Base-by-base conservation (phyloP, 2,329 filamentous ascomycete genomes). In the Calonectria ilicicola region DNA sequence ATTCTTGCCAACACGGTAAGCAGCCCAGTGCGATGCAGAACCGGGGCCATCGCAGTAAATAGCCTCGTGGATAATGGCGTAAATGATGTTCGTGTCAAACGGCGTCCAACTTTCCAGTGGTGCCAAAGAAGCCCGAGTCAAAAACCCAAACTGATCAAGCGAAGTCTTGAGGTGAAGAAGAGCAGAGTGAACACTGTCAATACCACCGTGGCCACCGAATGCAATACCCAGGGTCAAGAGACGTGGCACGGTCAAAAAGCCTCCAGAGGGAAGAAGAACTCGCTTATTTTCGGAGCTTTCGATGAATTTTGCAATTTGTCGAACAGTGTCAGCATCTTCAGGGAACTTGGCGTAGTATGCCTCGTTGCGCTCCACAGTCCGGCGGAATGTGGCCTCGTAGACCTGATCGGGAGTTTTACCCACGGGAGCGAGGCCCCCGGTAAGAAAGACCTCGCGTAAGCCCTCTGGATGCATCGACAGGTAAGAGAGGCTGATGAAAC, bases 311-410 rank as follows among this genome's bases (percentile, higher is more conserved):
- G 93, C 87, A 49, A 98, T 89, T 26, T 87, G 86, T 76, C 92
- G 91, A 21, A 98, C 91, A 3, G 88, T 86, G 10, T 89, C 87
- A 10, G 93, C 84, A 80, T 98, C 96, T 75, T 95, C 93, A 0
- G 96, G 95, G 77, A 92, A 98, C 81, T 98, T 98, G 62, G 84
- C 82, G 81, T 98, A 98, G 83, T 97, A 98, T 12, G 89, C 91
- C 72, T 89, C 82, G 83, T 98, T 98, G 65, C 96, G 90, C 80
- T 93, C 86, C 21, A 87, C 86, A 15, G 95, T 90, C 79, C 93
- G 93, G 72, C 87, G 87, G 81, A 93, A 98, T 5, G 94, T 92
- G 0, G 90, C 89, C 64, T 87, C 81, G 83, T 98, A 98, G 38
- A 98, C 93, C 51, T 94, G 88, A 65, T 96, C 94, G 0, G 95